Base-by-base conservation (phyloP, 768 basidiomycete species). In the Sporobolomyces phaffii region DNA sequence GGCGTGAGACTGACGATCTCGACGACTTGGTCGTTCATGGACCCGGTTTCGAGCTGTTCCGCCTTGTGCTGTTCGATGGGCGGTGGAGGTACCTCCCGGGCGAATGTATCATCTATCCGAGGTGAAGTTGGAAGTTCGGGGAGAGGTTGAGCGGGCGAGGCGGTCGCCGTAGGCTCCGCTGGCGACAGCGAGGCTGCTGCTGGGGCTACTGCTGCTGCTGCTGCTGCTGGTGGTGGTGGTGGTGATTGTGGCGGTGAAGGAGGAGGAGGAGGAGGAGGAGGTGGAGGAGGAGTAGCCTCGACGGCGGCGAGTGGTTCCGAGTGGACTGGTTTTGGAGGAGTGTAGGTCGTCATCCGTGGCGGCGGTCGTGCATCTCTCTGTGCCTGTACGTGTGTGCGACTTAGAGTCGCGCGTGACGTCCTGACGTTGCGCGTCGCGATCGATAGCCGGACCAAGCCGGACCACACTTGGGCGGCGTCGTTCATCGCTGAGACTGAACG, bases 401-500 rank as follows among this genome's bases (percentile, higher is more conserved):
- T 1, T 1, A 50, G 48, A 34, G 60, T 36, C 1, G 66, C 15
- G n/a, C 43, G 40, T 15, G 49, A 5, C 1, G 40, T 3, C 20
- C 48, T 45, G 31, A 67, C 8, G 1, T 38, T 6, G 14, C 14
- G 31, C 10, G 60, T 31, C 13, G 48, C 36, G 40, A 26, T n/a
- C 6, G 52, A 41, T 40, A 67, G 60, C 44, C 54, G 36, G 20
- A 58, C 34, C 26, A 54, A 43, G 13, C 60, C 65, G 2, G 60
- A 36, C 26, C 60, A 50, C 14, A 61, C 49, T 11, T 48, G n/a
- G 1, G 60, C 48, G 36, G 28, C 60, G 41, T 61, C 60, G 49
- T 61, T 61, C 47, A 61, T 48, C n/a, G n/a, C n/a, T n/a, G n/a
- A n/a, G n/a, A n/a, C n/a, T n/a, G n/a, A n/a, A n/a, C n/a, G n/a